Conservation (phyloP, 2,329 filamentous ascomycete species). For the Venturiaceae sp. region DNA sequence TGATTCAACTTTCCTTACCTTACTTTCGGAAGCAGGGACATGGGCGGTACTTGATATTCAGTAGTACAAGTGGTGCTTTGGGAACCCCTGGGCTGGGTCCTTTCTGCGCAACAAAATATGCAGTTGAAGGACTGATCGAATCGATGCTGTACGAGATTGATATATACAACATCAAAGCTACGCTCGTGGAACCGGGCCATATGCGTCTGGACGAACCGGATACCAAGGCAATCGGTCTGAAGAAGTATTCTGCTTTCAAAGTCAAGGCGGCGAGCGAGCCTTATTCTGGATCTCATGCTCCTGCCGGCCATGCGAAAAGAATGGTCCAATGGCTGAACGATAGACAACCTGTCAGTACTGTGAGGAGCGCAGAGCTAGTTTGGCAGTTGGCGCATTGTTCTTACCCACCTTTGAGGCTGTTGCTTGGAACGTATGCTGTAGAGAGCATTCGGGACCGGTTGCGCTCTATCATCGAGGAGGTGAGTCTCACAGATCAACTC, state of each 20-base stretch:
- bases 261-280: slow-evolving; percentile 74
- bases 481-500: slow-evolving; percentile 28
- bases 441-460: slow-evolving; percentile 89
- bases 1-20: slow-evolving; percentile 78
- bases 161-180: slow-evolving; percentile 83
- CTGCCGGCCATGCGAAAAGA: slow-evolving; percentile 77
- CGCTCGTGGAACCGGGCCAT: slow-evolving; percentile 83
- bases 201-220: slow-evolving; percentile 77
- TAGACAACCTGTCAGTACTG: slow-evolving; percentile 81
- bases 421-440: slow-evolving; percentile 90
- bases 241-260: slow-evolving; percentile 84
- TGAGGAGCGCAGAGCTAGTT: slow-evolving; percentile 85
- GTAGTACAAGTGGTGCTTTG: slow-evolving; percentile 82
- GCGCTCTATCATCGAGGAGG: slow-evolving; percentile 85
- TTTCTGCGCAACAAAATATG: slow-evolving; percentile 96
- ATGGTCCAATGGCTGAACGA: slow-evolving; percentile 95
- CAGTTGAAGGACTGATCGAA: slow-evolving; percentile 89
- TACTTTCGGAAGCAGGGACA: slow-evolving; percentile 68
- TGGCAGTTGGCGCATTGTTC: slow-evolving; percentile 92
- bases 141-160: slow-evolving; percentile 96
- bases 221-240: slow-evolving; percentile 38
- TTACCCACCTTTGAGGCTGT: slow-evolving; percentile 77
- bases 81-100: slow-evolving; percentile 88
- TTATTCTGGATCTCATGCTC: slow-evolving; percentile 68
- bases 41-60: slow-evolving; percentile 90